Percentiles rank a stretch among this genome's conserved stretches.
These are phyloP conservation scores for Gorgonomyces haynaldii DNA, from an alignment of 192 early-diverging fungal species.

Conservation along the genomic window DNA sequence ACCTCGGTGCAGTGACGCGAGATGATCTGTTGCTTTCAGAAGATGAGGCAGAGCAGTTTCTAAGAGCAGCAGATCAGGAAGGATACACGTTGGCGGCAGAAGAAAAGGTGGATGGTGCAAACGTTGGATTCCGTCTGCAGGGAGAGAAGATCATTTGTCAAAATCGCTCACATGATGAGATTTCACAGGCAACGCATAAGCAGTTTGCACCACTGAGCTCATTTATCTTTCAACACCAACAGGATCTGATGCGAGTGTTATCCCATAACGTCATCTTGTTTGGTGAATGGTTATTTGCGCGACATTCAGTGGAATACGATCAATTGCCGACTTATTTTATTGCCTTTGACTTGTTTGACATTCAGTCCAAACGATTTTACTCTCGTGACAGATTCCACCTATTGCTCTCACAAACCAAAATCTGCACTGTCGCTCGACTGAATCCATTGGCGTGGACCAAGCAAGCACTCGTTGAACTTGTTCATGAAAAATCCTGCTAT, in stretches of 20 bases:
- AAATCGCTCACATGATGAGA: constrained; percentile 30
- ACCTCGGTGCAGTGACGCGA: constrained; percentile 21
- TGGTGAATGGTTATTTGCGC: constrained; percentile 36
- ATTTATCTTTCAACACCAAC: constrained; percentile 17
- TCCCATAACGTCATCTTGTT: constrained; percentile 14
- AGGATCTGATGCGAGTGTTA: constrained; percentile 15
- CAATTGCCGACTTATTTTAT: constrained; percentile 21
- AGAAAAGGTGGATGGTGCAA: constrained; percentile 42
- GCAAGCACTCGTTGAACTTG: neutral
- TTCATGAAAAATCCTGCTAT: constrained; percentile 10
- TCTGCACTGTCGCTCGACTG: constrained; percentile 6
- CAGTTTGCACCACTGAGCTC: constrained; percentile 22
- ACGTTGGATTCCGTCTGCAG: constrained; percentile 26
- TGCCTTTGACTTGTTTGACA: constrained; percentile 30
- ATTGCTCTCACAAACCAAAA: constrained; percentile 4
- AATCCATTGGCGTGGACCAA: neutral
- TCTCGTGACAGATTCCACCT: constrained; percentile 7
- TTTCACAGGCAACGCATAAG: constrained; percentile 16
- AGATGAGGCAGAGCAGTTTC: constrained; percentile 10
- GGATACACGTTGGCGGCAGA: constrained; percentile 19
- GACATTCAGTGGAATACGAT: constrained; percentile 24
- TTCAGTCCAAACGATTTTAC: constrained; percentile 10
- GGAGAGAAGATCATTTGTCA: constrained; percentile 14
- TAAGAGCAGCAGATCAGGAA: neutral
- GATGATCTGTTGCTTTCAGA: constrained; percentile 28